Percentiles rank a stretch among this genome's conserved stretches.
Evolutionary conservation across 441 rosid genomes (phyloP).

Genomic region (Iberis amara): DNA sequence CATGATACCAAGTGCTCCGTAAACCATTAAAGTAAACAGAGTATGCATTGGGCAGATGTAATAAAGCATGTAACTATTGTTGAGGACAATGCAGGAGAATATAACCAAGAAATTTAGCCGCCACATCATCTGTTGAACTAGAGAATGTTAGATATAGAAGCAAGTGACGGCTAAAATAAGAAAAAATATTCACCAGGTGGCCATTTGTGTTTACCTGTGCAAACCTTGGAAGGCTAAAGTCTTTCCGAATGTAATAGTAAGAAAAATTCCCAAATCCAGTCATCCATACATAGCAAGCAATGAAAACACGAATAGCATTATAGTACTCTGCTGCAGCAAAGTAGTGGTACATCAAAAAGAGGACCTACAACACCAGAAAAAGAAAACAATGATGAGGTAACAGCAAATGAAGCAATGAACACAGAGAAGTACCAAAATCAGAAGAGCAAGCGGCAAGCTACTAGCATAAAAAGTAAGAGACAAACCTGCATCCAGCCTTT

Average conservation of each 20-base stretch:
- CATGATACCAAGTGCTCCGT: slow-evolving; percentile 69
- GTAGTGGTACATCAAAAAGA: slow-evolving; percentile 82
- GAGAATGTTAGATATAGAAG: slow-evolving; percentile 23
- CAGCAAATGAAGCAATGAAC: not conserved
- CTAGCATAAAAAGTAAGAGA: slow-evolving; percentile 23
- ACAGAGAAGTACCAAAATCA: too few relatives aligned
- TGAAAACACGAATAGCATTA: slow-evolving; percentile 69
- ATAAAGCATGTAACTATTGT: slow-evolving; percentile 66
- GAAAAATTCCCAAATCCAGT: slow-evolving; percentile 85
- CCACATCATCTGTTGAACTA: slow-evolving; percentile 74
- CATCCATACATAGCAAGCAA: slow-evolving; percentile 87
- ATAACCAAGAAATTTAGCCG: slow-evolving; percentile 64
- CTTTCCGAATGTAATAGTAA: slow-evolving; percentile 71
- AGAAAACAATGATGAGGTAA: slow-evolving; percentile 13
- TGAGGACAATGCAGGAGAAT: slow-evolving; percentile 60
- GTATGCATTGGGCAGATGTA: slow-evolving; percentile 87
- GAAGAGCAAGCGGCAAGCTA: too few relatives aligned
- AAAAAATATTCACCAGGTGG: slow-evolving; percentile 2
- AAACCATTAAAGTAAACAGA: slow-evolving; percentile 75
- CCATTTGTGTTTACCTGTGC: slow-evolving; percentile 50
- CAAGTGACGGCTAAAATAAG: slow-evolving; percentile 17
- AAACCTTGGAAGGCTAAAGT: slow-evolving; percentile 70
- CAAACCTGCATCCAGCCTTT: slow-evolving; percentile 94
- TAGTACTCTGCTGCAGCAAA: slow-evolving; percentile 72
- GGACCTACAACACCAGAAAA: slow-evolving; percentile 40